Evolutionary conservation across 2,329 filamentous ascomycete genomes (phyloP).

Genomic region (Claviceps quebecensis): DNA sequence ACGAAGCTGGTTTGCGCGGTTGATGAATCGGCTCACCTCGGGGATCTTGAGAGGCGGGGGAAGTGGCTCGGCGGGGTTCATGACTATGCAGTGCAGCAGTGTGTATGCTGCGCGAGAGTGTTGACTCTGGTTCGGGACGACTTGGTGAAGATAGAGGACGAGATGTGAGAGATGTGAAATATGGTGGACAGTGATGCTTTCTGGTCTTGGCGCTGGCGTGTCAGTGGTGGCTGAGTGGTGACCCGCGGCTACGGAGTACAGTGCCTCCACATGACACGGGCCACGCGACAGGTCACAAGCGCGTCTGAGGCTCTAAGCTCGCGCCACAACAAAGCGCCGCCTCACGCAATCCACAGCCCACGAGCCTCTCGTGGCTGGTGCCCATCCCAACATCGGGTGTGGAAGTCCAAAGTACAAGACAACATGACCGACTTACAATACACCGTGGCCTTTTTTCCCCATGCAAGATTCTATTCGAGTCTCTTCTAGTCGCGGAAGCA

Average conservation of each 20-base stretch:
- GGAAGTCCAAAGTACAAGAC: not conserved
- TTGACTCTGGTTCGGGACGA: not conserved
- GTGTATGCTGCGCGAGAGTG: not conserved
- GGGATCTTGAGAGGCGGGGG: constrained; percentile 50
- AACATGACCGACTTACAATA: not conserved
- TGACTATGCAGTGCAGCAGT: constrained; percentile 5
- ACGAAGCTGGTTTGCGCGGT: constrained; percentile 73
- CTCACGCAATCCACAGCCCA: not conserved
- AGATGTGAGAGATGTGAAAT: no score
- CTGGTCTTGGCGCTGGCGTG: no score
- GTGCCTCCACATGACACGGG: no score
- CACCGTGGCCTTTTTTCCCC: constrained; percentile 18
- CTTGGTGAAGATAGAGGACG: not conserved
- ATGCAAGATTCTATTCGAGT: not conserved
- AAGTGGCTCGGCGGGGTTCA: constrained; percentile 47
- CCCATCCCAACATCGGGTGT: not conserved
- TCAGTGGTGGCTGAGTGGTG: no score
- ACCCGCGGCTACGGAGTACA: no score
- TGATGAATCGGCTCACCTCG: constrained; percentile 73
- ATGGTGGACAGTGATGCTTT: no score
- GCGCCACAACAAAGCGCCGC: not conserved
- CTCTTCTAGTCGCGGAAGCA: not conserved
- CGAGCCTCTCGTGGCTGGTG: not conserved
- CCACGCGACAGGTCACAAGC: no score
- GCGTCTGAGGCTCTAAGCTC: not conserved